Evolutionary conservation across 768 basidiomycete species (phyloP), one percentile per base, ranked within the genome.

Genomic region (Steccherinum ochraceum): DNA sequence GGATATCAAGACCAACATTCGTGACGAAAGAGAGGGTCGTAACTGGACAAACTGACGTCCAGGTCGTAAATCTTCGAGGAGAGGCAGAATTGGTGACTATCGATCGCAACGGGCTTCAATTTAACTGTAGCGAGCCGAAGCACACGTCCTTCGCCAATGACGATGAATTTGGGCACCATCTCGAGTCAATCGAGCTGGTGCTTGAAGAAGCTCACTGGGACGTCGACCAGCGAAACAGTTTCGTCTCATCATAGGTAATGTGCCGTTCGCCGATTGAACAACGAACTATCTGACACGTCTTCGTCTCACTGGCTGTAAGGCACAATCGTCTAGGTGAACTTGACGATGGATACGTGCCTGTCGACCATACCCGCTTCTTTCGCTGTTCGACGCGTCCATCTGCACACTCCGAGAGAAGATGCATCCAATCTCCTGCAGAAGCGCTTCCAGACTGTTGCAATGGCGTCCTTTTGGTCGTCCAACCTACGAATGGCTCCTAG

Each of bases 131-230:
- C 25, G 60, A 76, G 0, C 63, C 79, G 0, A 71, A 75, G 53
- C 73, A 77, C 56, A 74, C 65, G 5, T 53, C 69, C 0, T 84
- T 85, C 63, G 52, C 52, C 0, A 68, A 76, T 52, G 78, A 82
- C 40, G 74, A 71, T 7, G 75, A 74, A n/a, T 73, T 86, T 27
- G 57, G 77, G 46, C 85, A 86, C 60, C 84, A 84, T 56, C 73
- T 75, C 0, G 84, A 86, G 64, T 77, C 76, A 56, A 67, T 72
- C 16, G 76, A 77, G 58, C 67, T 83, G 40, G 61, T 84, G n/a
- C n/a, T n/a, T 84, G 40, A 83, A 84, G 68, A 62, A 76, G 52
- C 50, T 78, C 82, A 81, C 0, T 81, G 84, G 2, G 84, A 83
- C n/a, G n/a, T n/a, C n/a, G n/a, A n/a, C 83, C 0, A 77, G 69